Evolutionary conservation across 768 basidiomycete genomes (phyloP).

Genomic region (Collybia sp.): DNA sequence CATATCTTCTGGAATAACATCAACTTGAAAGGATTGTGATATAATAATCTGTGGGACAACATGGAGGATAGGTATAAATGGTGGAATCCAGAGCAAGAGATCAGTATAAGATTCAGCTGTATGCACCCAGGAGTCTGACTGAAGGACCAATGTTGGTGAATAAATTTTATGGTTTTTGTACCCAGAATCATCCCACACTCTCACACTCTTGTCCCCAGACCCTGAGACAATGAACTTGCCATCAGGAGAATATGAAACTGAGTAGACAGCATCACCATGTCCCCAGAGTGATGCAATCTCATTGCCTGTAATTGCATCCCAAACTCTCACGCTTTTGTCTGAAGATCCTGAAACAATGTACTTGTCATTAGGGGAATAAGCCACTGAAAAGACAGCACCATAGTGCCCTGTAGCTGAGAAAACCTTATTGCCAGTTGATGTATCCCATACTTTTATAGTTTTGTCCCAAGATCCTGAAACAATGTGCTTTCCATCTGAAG

Average conservation of each 20-base stretch:
- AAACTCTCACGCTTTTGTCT: slow-evolving; percentile 12
- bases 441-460: background rate
- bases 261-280: slow-evolving; percentile 10
- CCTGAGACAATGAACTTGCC: slow-evolving; percentile 25
- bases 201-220: slow-evolving; percentile 28
- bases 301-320: slow-evolving; percentile 3
- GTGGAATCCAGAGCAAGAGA: too few species aligned
- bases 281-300: slow-evolving; percentile 1
- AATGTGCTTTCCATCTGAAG: background rate
- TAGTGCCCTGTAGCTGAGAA: slow-evolving; percentile 12
- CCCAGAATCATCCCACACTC: slow-evolving; percentile 34
- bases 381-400: slow-evolving; percentile 10
- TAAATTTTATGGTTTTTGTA: too few species aligned
- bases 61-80: too few species aligned
- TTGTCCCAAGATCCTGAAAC: background rate
- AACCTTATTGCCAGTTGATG: slow-evolving; percentile 1
- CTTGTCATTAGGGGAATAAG: slow-evolving; percentile 6
- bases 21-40: too few species aligned
- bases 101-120: too few species aligned
- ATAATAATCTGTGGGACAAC: too few species aligned
- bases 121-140: too few species aligned
- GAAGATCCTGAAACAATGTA: slow-evolving; percentile 1
- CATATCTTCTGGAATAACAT: too few species aligned
- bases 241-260: slow-evolving; percentile 16
- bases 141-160: too few species aligned